These are phyloP conservation scores for Aristolochia californica DNA, from an alignment of 164 flowering plant species.

Conservation along the genomic window DNA sequence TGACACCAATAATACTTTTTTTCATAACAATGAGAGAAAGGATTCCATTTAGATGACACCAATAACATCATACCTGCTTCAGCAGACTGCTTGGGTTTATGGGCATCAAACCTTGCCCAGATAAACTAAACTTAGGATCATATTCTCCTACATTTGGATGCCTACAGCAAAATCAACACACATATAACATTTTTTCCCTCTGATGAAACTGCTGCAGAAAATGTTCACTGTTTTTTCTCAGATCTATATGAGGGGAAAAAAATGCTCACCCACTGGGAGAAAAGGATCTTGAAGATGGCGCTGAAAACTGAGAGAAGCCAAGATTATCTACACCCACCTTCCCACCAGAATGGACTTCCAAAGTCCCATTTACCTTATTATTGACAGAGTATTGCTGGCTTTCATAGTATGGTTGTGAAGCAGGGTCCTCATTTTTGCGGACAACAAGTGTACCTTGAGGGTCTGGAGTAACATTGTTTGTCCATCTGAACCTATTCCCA, in stretches of 20 bases:
- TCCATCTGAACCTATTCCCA: constrained; percentile 25
- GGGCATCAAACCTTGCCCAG: constrained; percentile 49
- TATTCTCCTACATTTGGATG: constrained; percentile 41
- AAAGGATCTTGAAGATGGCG: constrained; percentile 46
- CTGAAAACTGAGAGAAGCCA: constrained; percentile 39
- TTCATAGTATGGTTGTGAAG: constrained; percentile 20
- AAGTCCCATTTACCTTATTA: constrained; percentile 34
- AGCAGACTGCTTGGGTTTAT: constrained; percentile 32
- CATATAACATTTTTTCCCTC: not conserved
- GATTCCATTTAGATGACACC: too few species aligned
- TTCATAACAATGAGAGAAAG: too few species aligned
- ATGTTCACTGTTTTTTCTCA: too few species aligned
- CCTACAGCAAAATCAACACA: constrained; percentile 24
- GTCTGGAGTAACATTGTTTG: constrained; percentile 16
- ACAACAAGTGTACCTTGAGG: constrained; percentile 23
- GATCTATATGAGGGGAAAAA: too few species aligned
- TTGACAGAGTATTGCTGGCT: constrained; percentile 18
- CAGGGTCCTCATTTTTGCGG: constrained; percentile 19
- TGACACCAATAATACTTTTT: too few species aligned
- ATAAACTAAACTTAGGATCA: constrained; percentile 31
- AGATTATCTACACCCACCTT: constrained; percentile 28
- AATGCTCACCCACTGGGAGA: constrained; percentile 47
- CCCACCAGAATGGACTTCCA: constrained; percentile 29
- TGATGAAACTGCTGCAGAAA: too few species aligned
- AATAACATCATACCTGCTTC: constrained; percentile 54